Conservation (phyloP, 257 asterid genomes). For the Striga asiatica region DNA sequence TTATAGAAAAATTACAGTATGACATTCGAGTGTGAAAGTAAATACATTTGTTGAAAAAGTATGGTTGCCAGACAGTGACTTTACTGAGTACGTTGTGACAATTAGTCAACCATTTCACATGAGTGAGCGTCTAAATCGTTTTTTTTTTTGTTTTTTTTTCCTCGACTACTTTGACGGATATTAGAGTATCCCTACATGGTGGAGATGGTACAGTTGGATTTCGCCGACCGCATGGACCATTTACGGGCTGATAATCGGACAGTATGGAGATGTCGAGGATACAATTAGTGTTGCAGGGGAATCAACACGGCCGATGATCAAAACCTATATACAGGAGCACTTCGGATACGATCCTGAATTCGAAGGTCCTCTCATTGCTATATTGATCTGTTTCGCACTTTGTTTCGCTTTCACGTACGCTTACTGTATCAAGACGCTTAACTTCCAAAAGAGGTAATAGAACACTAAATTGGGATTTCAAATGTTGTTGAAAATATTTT, state of each 20-base stretch:
- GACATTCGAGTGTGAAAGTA: too few relatives aligned
- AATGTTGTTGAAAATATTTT: too few relatives aligned
- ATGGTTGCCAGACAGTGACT: too few relatives aligned
- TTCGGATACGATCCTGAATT: constrained; percentile 42
- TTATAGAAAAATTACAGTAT: too few relatives aligned
- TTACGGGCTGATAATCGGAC: constrained; percentile 62
- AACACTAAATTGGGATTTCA: too few relatives aligned
- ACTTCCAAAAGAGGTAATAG: constrained; percentile 53
- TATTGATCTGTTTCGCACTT: constrained; percentile 36
- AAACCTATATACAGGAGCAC: constrained; percentile 37
- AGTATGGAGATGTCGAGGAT: constrained; percentile 49
- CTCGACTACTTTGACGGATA: neutral
- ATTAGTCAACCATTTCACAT: too few relatives aligned
- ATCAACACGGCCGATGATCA: constrained; percentile 31
- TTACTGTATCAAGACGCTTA: constrained; percentile 42
- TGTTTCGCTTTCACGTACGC: constrained; percentile 51
- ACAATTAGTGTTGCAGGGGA: constrained; percentile 37
- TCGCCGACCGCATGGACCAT: constrained; percentile 93
- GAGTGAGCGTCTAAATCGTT: too few relatives aligned
- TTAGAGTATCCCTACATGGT: constrained; percentile 86
- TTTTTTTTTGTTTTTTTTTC: neutral
- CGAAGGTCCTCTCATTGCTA: constrained; percentile 42
- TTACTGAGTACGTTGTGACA: too few relatives aligned
- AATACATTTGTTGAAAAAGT: too few relatives aligned
- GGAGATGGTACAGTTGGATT: constrained; percentile 88